Base-by-base conservation (phyloP, 345 rosid species). In the Noccaea caerulescens region DNA sequence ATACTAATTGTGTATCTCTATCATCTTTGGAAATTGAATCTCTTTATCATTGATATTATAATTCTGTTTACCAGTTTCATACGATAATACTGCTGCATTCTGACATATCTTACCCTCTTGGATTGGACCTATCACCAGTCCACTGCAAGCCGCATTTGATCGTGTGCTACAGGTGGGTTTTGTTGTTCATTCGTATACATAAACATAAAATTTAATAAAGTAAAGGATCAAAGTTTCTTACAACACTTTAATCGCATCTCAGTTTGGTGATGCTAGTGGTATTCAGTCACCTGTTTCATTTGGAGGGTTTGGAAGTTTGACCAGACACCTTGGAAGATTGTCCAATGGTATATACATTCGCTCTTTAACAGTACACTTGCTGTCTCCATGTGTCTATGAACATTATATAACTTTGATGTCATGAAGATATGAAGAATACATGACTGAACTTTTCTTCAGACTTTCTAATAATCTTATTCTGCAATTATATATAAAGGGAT, bases 251-350 rank as follows among this genome's bases (percentile, higher is more conserved):
- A 72, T 60, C 60, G 75, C 30, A 18, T n/a, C 79, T 80, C 86
- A 93, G 98, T 91, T 88, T 67, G 98, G 98, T 78, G 98, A 93
- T 81, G 98, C 98, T 61, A 93, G 98, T 30, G 98, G 98, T 60
- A 88, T 93, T 71, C 98, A 93, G 33, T 93, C 98, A 42, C 98
- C 98, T 63, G 98, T 93, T 72, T 93, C 97, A 38, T 93, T 93
- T 67, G 98, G 98, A 10, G 98, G 98, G 76, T 93, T 93, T 65
- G 98, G 96, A 77, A 93, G 98, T 87, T 84, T 93, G 81, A 89
- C 98, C 6, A 86, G 98, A 81, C 97, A 93, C 69, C 87, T 91
- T 20, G 85, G 82, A 25, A 91, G 98, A 80, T 77, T 93, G 61
- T 85, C 98, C 72, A 80, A 71, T 63, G 98, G 98, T 93, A 85